phyloP scores from a whole-genome alignment of 2,329 filamentous ascomycete genomes.

The Aspergillus ustus region DNA sequence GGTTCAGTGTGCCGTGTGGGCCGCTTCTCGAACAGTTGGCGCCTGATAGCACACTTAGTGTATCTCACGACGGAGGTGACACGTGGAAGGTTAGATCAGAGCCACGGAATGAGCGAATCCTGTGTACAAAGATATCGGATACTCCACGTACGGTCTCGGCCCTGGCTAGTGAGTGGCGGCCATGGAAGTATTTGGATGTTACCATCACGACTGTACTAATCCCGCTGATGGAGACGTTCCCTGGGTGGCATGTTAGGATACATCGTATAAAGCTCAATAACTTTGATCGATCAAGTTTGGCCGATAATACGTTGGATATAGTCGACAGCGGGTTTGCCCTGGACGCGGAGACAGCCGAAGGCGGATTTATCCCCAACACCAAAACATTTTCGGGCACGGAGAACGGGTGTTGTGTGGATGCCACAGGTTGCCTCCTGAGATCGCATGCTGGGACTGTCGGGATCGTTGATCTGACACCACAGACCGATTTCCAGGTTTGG shows the following conservation, averaged over 20 bases:
- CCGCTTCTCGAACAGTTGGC: slow-evolving; percentile 45
- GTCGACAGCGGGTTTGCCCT: slow-evolving; percentile 17
- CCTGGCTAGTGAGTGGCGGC: slow-evolving; percentile 20
- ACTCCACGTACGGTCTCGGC: neutral
- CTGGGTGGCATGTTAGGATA: slow-evolving; percentile 27
- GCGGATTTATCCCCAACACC: neutral
- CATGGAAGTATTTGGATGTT: slow-evolving; percentile 22
- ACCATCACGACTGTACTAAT: slow-evolving; percentile 20
- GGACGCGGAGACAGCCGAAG: neutral
- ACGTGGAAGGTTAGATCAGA: slow-evolving; percentile 48
- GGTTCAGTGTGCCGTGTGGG: slow-evolving; percentile 50
- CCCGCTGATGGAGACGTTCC: slow-evolving; percentile 19
- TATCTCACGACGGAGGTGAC: slow-evolving; percentile 45
- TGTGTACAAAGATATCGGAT: neutral
- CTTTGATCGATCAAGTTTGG: too few species aligned
- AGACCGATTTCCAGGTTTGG: neutral
- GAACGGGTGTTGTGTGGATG: neutral
- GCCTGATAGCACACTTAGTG: slow-evolving; percentile 44
- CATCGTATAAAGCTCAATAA: slow-evolving; percentile 14
- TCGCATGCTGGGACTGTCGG: slow-evolving; percentile 1
- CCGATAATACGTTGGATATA: neutral
- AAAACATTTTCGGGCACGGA: neutral
- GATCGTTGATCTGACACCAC: neutral
- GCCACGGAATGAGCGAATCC: slow-evolving; percentile 11
- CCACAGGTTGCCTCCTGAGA: neutral